Evolutionary conservation across 495 filamentous ascomycete species (phyloP).

Genomic region (Talaromyces liani): DNA sequence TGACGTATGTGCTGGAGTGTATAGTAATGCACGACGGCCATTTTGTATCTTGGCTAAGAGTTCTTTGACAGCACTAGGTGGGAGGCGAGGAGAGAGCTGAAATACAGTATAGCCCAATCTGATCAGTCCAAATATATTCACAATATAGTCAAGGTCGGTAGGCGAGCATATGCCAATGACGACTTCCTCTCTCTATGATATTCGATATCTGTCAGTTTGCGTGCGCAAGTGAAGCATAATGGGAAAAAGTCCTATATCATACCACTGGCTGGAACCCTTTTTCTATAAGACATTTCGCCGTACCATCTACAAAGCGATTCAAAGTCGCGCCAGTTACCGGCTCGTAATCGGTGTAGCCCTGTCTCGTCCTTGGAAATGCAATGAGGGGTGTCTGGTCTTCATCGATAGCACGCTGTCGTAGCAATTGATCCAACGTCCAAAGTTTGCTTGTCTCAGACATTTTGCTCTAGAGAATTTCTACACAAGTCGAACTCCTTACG

Average conservation of each 20-base stretch:
- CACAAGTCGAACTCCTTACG: too few relatives aligned
- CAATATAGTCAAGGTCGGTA: constrained; percentile 46
- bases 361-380: constrained; percentile 38
- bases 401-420: constrained; percentile 42
- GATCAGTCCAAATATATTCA: constrained; percentile 40
- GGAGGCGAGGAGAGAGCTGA: constrained; percentile 51
- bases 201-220: constrained; percentile 9
- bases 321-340: constrained; percentile 46
- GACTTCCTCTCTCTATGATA: constrained; percentile 18
- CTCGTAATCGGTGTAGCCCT: constrained; percentile 34
- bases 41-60: constrained; percentile 29
- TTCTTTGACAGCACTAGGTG: constrained; percentile 42
- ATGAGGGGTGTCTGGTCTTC: constrained; percentile 42
- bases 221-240: neutral
- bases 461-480: too few relatives aligned
- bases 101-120: constrained; percentile 51
- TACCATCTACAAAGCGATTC: constrained; percentile 46
- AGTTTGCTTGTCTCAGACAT: constrained; percentile 13
- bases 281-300: constrained; percentile 28
- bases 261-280: constrained; percentile 30
- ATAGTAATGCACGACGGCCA: too few relatives aligned
- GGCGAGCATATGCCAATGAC: constrained; percentile 47
- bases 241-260: neutral
- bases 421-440: constrained; percentile 42
- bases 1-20: too few relatives aligned